Percentiles rank a stretch among this genome's conserved stretches.
Conservation (phyloP, 2,329 filamentous ascomycete species). For the Purpureocillium lavendulum region DNA sequence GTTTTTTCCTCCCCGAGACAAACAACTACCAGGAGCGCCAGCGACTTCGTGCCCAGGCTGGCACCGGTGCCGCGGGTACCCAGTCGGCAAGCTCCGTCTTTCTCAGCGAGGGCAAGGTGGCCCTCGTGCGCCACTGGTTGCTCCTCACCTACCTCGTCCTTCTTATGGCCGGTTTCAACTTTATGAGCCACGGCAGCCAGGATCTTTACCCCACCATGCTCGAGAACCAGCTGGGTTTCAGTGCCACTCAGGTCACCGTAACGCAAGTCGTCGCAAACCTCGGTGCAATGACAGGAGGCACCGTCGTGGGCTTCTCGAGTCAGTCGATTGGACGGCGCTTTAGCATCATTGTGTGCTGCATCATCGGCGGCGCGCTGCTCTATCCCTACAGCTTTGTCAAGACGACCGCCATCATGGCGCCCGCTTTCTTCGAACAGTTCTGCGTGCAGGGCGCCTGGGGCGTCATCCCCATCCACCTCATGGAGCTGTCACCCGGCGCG, state of each 20-base stretch:
- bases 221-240: constrained; percentile 44
- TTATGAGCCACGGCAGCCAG: constrained; percentile 73
- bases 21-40: constrained; percentile 61
- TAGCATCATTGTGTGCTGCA: constrained; percentile 56
- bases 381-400: constrained; percentile 74
- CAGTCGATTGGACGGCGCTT: constrained; percentile 63
- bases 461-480: constrained; percentile 68
- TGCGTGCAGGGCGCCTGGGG: constrained; percentile 72
- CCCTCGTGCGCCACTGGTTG: constrained; percentile 71
- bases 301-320: constrained; percentile 56
- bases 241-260: constrained; percentile 51
- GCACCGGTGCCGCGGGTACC: constrained; percentile 10
- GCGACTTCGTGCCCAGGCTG: constrained; percentile 44
- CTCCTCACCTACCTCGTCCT: constrained; percentile 74
- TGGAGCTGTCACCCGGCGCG: constrained; percentile 64
- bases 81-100: constrained; percentile 49
- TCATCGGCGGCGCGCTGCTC: constrained; percentile 64
- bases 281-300: constrained; percentile 62
- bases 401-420: constrained; percentile 58
- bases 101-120: constrained; percentile 67
- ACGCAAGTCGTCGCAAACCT: constrained; percentile 67
- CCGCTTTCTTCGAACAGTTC: constrained; percentile 79
- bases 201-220: constrained; percentile 55
- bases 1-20: constrained; percentile 72
- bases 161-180: constrained; percentile 87